Percentiles rank a stretch among this genome's conserved stretches.
Conservation (phyloP, 2,329 filamentous ascomycete genomes). For the Acrodontium crateriforme region DNA sequence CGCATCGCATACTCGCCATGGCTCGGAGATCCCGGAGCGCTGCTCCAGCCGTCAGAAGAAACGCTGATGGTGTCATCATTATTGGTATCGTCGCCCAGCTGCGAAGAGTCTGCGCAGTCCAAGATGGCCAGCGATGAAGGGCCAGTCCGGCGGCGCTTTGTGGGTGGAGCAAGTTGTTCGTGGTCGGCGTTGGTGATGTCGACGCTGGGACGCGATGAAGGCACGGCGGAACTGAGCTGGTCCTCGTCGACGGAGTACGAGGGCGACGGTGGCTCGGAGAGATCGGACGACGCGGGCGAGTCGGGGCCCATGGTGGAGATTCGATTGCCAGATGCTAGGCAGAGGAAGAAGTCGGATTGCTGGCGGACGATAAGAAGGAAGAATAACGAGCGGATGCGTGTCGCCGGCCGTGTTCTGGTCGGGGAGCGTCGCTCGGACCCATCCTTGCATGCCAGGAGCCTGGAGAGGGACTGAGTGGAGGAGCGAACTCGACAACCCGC, state of each 20-base stretch:
- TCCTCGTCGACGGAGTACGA: conserved; percentile 47
- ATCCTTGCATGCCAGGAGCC: too few species aligned
- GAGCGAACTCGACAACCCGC: too few species aligned
- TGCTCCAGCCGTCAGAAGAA: conserved; percentile 81
- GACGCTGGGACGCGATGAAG: conserved; percentile 31
- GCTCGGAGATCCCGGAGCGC: conserved; percentile 43
- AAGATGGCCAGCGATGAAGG: conserved; percentile 10
- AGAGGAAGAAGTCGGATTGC: too few species aligned
- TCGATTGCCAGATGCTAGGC: too few species aligned
- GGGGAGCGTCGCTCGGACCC: too few species aligned
- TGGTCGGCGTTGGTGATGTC: conserved; percentile 22
- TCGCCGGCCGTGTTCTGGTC: too few species aligned
- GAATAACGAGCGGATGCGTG: too few species aligned
- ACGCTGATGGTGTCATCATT: conserved; percentile 45
- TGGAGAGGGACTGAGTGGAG: too few species aligned
- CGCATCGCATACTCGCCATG: conserved; percentile 28
- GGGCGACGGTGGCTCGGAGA: conserved; percentile 51
- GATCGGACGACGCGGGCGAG: conserved; percentile 45
- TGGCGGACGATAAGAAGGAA: too few species aligned
- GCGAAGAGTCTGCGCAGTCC: conserved; percentile 24
- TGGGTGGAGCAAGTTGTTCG: conserved; percentile 14
- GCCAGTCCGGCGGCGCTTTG: conserved; percentile 27
- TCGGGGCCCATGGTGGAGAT: too few species aligned
- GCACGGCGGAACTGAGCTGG: conserved; percentile 36
- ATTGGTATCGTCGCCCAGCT: conserved; percentile 16